Base-by-base conservation (phyloP, 2,329 filamentous ascomycete genomes). In the Nannizzia gypsea region DNA sequence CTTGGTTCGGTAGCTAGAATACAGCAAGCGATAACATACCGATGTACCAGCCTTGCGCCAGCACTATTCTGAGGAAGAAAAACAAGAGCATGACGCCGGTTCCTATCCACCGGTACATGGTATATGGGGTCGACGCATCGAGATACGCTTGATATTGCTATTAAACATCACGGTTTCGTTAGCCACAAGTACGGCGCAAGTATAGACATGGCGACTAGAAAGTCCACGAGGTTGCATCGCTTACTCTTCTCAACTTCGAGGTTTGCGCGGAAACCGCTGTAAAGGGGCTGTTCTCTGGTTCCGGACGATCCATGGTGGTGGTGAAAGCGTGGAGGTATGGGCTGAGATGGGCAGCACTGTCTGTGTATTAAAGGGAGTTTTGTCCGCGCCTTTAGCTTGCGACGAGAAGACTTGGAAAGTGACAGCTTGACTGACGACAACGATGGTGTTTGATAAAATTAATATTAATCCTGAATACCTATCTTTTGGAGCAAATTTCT, bases 41-140 rank as follows among this genome's bases (percentile, higher is more conserved):
- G 66, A 99, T 97, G 74, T 99, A 99, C 93, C 93, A 99, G 76
- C 93, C 93, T 78, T 97, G 90, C 62, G 90, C 90, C 57, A 96
- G 64, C 65, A 99, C 80, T 74, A 99, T 95, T 72, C 93, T 86
- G 66, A 93, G 72, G 72, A 90, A 92, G 80, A 99, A 99, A 67
- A 90, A 64, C 63, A 89, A 60, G 62, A 97, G 83, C 60, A 87
- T 80, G 44, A 82, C 79, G 57, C 76, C 88, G n/a, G 92, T 96
- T 73, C 86, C 86, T 63, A 87, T 72, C 93, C 93, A 99, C 80
- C 93, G 83, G 77, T 97, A 96, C 61, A 86, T 78, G 59, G 90
- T 85, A 74, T 84, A 95, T 13, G 93, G 93, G 8, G 92, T 97
- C 58, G 88, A 92, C 76, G 90, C 88, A 76, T 99, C 93, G 66